These are phyloP conservation scores for Arctostaphylos glauca DNA, from an alignment of 148 eudicot species.

Conservation along the genomic window DNA sequence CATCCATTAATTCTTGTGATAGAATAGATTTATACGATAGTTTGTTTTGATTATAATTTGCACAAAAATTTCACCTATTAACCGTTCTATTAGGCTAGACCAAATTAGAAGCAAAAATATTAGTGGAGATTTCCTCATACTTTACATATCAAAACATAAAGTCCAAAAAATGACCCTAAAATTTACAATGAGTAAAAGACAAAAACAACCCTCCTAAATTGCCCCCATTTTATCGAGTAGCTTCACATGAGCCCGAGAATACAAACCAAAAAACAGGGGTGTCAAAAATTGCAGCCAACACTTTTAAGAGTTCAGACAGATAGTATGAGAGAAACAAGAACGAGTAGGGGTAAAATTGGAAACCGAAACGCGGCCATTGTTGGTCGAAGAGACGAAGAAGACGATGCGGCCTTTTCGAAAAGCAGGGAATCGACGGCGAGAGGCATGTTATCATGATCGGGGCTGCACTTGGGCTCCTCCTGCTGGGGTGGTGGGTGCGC, in stretches of 20 bases:
- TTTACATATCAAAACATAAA: not conserved
- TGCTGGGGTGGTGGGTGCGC: constrained; percentile 53
- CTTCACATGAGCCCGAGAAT: not conserved
- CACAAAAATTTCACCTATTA: too few species aligned
- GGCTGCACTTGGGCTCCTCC: constrained; percentile 65
- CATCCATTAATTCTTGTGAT: too few species aligned
- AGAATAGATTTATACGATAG: too few species aligned
- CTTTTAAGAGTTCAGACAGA: not conserved
- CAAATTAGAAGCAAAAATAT: not conserved
- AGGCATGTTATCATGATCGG: constrained; percentile 99
- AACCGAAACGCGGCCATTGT: not conserved
- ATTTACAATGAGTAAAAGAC: not conserved
- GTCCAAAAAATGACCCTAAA: not conserved
- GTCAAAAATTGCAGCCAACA: not conserved
- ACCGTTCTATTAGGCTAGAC: too few species aligned
- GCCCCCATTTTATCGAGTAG: not conserved
- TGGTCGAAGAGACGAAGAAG: not conserved
- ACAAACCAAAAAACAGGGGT: not conserved
- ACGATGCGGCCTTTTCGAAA: constrained; percentile 41
- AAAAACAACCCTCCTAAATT: not conserved
- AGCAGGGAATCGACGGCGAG: constrained; percentile 93
- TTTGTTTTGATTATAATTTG: too few species aligned
- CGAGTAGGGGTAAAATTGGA: constrained; percentile 13
- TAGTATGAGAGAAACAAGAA: not conserved
- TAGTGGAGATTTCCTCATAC: not conserved